Evolutionary conservation across 306 rosid genomes (phyloP).

Genomic region (Cyclanthera cordifolia): DNA sequence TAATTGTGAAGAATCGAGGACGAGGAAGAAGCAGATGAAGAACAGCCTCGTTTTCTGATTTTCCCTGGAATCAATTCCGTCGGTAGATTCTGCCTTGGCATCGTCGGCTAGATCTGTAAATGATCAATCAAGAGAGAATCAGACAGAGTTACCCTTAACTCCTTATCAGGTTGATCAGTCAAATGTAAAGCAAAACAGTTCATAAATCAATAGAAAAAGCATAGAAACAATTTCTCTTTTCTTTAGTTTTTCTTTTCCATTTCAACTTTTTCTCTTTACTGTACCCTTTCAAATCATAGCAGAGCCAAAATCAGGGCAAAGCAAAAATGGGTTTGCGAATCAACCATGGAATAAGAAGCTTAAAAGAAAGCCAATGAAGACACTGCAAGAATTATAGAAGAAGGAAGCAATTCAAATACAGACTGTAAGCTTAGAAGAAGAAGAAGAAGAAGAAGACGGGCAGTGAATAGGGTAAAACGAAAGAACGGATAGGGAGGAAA

Average conservation of each 20-base stretch:
- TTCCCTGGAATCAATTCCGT: constrained; percentile 76
- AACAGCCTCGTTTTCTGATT: constrained; percentile 89
- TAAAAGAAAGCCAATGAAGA: constrained; percentile 10
- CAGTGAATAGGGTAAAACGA: constrained; percentile 3
- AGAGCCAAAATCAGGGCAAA: constrained; percentile 3
- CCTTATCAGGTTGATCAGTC: not conserved
- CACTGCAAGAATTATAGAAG: constrained; percentile 13
- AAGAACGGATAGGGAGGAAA: not conserved
- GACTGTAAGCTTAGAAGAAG: constrained; percentile 15
- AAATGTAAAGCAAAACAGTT: not conserved
- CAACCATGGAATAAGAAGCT: not conserved
- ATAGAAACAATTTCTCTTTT: not conserved
- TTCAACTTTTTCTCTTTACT: not conserved
- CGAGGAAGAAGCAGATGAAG: constrained; percentile 83
- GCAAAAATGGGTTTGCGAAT: not conserved
- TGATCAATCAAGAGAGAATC: not conserved
- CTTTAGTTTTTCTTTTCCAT: constrained; percentile 2
- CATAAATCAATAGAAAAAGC: not conserved
- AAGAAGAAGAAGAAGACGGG: no score
- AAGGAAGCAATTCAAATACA: constrained; percentile 19
- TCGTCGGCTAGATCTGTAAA: constrained; percentile 19
- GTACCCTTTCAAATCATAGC: constrained; percentile 13
- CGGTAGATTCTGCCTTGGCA: constrained; percentile 55
- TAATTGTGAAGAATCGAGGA: constrained; percentile 75
- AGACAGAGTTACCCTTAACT: not conserved